phyloP scores from a whole-genome alignment of 2,329 filamentous ascomycete species.

The Tetracladium maxilliforme region DNA sequence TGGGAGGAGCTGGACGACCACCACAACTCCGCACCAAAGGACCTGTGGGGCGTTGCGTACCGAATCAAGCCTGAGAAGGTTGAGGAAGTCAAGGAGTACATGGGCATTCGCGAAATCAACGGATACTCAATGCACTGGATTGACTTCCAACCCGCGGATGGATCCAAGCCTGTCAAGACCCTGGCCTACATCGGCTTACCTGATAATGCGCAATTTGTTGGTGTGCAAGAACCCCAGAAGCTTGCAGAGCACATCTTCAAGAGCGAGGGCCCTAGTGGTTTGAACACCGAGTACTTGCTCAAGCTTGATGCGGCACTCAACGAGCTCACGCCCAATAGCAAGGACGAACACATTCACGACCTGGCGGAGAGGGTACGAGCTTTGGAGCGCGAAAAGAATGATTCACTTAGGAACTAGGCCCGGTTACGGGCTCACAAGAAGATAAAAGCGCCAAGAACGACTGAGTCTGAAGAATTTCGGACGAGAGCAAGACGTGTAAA shows the following conservation, averaged over 20 bases:
- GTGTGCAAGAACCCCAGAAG: conserved; percentile 61
- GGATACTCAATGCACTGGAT: conserved; percentile 91
- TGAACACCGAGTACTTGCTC: conserved; percentile 82
- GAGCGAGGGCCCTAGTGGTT: conserved; percentile 70
- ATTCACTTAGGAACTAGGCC: too few relatives aligned
- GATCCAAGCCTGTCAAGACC: conserved; percentile 26
- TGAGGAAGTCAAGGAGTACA: conserved; percentile 70
- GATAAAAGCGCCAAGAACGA: too few relatives aligned
- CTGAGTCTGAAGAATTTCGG: conserved; percentile 1
- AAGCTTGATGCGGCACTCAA: conserved; percentile 62
- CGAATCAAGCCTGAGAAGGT: conserved; percentile 62
- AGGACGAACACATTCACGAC: conserved; percentile 75
- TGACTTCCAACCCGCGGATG: conserved; percentile 51
- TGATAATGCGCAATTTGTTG: conserved; percentile 82
- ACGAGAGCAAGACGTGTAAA: neutral
- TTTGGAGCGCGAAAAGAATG: too few relatives aligned
- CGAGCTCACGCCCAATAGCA: conserved; percentile 59
- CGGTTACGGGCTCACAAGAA: too few relatives aligned
- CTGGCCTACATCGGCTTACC: conserved; percentile 93
- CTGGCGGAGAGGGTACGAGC: conserved; percentile 57
- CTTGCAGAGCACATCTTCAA: conserved; percentile 70
- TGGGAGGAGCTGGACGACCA: conserved; percentile 66
- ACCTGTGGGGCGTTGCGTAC: conserved; percentile 89
- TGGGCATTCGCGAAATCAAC: conserved; percentile 95
- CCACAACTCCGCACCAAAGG: conserved; percentile 42